These are phyloP conservation scores for Nasturtium officinale DNA, from an alignment of 345 rosid genomes.

Conservation along the genomic window DNA sequence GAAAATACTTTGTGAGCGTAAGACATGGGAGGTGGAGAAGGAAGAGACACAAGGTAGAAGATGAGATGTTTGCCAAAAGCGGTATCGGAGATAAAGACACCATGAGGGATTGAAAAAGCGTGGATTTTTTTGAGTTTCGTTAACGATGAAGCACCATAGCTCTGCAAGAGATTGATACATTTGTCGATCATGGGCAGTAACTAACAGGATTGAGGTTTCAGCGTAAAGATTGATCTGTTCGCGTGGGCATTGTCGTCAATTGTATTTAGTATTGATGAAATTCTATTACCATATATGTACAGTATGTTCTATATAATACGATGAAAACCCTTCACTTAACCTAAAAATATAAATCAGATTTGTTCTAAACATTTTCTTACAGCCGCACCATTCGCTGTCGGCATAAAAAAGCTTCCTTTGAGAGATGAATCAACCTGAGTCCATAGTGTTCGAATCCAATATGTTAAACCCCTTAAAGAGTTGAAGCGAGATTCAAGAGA, in stretches of 20 bases:
- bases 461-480: neutral
- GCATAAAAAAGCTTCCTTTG: slow-evolving; percentile 9
- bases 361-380: neutral
- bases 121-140: slow-evolving; percentile 65
- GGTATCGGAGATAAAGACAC: slow-evolving; percentile 49
- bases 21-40: slow-evolving; percentile 56
- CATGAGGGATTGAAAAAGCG: slow-evolving; percentile 69
- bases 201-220: slow-evolving; percentile 19
- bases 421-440: neutral
- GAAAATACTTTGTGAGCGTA: slow-evolving; percentile 62
- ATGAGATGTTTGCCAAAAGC: slow-evolving; percentile 65
- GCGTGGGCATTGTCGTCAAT: slow-evolving; percentile 39
- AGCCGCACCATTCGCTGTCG: slow-evolving; percentile 24
- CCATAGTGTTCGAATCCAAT: neutral
- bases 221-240: slow-evolving; percentile 20
- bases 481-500: neutral
- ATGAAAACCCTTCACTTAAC: slow-evolving; percentile 2
- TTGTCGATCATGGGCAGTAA: slow-evolving; percentile 42
- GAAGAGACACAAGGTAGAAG: slow-evolving; percentile 56
- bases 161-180: slow-evolving; percentile 62
- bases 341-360: slow-evolving; percentile 1
- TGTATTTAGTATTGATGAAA: neutral
- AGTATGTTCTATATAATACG: neutral
- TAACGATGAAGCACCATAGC: slow-evolving; percentile 47
- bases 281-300: neutral